Evolutionary conservation across 306 rosid species (phyloP).

Genomic region (Canavalia ensiformis): DNA sequence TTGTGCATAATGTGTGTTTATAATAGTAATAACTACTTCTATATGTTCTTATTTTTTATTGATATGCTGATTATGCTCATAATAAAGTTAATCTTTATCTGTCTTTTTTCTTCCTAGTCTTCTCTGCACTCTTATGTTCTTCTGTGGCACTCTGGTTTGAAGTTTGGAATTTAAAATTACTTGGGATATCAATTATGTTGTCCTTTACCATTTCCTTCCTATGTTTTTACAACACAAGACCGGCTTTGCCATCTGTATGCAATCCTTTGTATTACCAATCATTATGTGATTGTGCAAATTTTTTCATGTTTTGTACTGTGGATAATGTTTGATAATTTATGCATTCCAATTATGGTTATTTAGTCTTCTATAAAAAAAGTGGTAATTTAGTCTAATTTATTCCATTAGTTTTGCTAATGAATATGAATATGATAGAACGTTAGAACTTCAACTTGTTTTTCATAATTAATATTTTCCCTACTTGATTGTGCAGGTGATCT

Average conservation of each 20-base stretch:
- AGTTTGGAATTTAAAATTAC: conserved; percentile 1
- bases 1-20: background rate
- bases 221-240: background rate
- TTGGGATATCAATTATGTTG: background rate
- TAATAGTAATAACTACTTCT: background rate
- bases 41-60: background rate
- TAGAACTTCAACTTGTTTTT: conserved; percentile 20
- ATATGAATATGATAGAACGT: conserved; percentile 22
- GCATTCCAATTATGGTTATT: background rate
- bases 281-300: conserved; percentile 31
- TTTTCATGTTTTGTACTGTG: background rate
- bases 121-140: background rate
- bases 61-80: background rate
- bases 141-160: background rate
- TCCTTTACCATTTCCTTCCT: background rate
- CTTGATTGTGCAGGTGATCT: conserved; percentile 83
- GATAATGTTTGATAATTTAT: conserved; percentile 14
- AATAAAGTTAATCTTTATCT: background rate
- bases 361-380: background rate
- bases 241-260: conserved; percentile 9
- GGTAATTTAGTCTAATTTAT: conserved; percentile 1
- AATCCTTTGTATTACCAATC: conserved; percentile 25
- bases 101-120: background rate
- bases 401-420: conserved; percentile 32
- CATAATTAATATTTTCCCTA: conserved; percentile 38